Base-by-base conservation (phyloP, 495 filamentous ascomycete genomes). In the Xylaria flabelliformis region DNA sequence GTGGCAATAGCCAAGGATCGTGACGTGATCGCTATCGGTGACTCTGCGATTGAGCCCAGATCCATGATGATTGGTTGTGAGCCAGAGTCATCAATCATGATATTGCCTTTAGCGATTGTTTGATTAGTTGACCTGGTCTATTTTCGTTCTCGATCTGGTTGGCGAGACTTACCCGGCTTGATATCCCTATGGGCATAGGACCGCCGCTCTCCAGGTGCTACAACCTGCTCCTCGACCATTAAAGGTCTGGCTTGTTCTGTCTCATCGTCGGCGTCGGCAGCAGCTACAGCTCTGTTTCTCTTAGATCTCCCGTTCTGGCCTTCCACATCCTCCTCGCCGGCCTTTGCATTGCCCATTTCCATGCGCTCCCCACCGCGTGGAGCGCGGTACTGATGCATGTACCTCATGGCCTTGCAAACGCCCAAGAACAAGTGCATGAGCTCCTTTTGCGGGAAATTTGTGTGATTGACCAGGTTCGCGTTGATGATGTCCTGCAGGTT, bases 401-500 rank as follows among this genome's bases (percentile, higher is more conserved):
- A 88, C 77, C 89, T 91, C 64, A 99, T 81, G 19, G 94, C 97
- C 72, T 90, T 86, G 74, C 96, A 97, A 4, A 99, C 94, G 8
- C 96, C 96, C 44, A 97, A 83, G 76, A 98, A 97, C 76, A 99
- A 80, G 73, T 89, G 85, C 95, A 98, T 95, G 59, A 99, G 83
- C 73, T 90, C 85, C 81, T 91, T 89, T 72, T 76, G 95, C 0
- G 96, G 96, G 77, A 99, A 98, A 61, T 86, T 88, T n/a, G 93
- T 93, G 73, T 97, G 94, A 80, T 99, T 98, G 85, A 99, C 95
- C 63, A 98, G 82, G 81, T 99, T 99, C 72, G 96, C 96, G 78
- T 99, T 99, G 85, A 99, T 98, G 55, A 95, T 91, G 82, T 99
- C 96, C 80, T 99, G 96, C 36, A 99, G 86, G 76, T 99, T 99